Evolutionary conservation across 2,329 filamentous ascomycete genomes (phyloP).

Genomic region (Penicillium sp.): DNA sequence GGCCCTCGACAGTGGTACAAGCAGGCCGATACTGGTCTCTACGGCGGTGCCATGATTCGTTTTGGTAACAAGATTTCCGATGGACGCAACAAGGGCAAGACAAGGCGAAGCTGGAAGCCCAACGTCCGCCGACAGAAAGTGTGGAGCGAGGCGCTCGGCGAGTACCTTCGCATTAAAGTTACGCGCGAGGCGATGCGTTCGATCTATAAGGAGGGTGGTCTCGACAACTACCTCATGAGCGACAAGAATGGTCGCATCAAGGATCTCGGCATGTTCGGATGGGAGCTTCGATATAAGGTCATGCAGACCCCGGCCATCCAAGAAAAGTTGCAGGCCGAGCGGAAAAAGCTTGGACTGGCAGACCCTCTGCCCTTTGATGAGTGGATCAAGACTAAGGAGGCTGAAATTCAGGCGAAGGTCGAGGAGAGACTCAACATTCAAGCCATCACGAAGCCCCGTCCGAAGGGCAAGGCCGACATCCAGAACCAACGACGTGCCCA

Average conservation of each 20-base stretch:
- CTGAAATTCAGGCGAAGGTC: constrained; percentile 39
- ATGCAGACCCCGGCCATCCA: constrained; percentile 74
- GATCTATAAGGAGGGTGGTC: constrained; percentile 80
- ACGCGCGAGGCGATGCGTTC: constrained; percentile 48
- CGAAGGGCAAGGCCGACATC: constrained; percentile 23
- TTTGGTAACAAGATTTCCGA: constrained; percentile 53
- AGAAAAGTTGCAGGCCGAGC: constrained; percentile 63
- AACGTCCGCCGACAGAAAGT: constrained; percentile 50
- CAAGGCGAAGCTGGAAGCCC: constrained; percentile 49
- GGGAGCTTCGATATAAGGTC: constrained; percentile 83
- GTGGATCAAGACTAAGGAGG: constrained; percentile 45
- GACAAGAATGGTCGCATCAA: constrained; percentile 73
- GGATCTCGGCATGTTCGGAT: constrained; percentile 85
- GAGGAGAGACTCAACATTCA: constrained; percentile 35
- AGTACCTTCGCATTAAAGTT: constrained; percentile 46
- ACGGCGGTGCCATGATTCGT: constrained; percentile 46
- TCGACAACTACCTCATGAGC: constrained; percentile 88
- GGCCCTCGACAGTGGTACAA: constrained; percentile 44
- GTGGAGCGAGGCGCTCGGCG: constrained; percentile 43
- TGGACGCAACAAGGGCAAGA: constrained; percentile 49
- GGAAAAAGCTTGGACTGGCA: constrained; percentile 64
- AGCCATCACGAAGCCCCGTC: constrained; percentile 33
- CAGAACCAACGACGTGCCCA: constrained; percentile 4
- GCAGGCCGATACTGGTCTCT: constrained; percentile 49
- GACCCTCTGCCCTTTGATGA: constrained; percentile 45